phyloP scores from a whole-genome alignment of 108 stramenopile genomes.

The Mayamaea pseudoterrestris region DNA sequence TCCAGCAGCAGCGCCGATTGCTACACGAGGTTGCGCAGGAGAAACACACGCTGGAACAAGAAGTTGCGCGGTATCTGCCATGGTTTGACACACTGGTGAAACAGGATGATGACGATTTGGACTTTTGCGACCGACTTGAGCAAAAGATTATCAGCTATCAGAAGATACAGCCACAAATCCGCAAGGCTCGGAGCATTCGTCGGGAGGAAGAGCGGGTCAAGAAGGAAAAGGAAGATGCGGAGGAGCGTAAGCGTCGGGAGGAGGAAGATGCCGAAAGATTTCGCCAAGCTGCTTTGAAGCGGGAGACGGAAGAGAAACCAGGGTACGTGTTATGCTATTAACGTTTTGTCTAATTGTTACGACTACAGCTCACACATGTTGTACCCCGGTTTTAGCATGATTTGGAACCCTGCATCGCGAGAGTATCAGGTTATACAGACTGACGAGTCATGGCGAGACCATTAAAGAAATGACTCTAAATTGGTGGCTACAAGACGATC shows the following conservation, averaged over 20 bases:
- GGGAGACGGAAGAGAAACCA: conserved; percentile 56
- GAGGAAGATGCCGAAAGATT: conserved; percentile 34
- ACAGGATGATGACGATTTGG: conserved; percentile 62
- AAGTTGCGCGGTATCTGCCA: conserved; percentile 44
- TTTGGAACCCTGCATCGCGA: conserved; percentile 66
- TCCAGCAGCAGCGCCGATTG: conserved; percentile 23
- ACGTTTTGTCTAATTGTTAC: too few species aligned
- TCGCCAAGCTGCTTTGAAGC: conserved; percentile 44
- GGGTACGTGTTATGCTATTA: too few species aligned
- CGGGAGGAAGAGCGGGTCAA: conserved; percentile 25
- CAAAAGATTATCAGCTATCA: conserved; percentile 27
- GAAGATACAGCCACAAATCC: conserved; percentile 39
- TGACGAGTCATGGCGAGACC: conserved; percentile 82
- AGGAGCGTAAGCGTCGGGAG: conserved; percentile 34
- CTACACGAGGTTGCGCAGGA: conserved; percentile 51
- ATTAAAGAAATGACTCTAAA: background rate
- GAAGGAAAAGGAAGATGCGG: conserved; percentile 20
- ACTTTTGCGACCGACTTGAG: conserved; percentile 38
- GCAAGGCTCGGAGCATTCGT: conserved; percentile 30
- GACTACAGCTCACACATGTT: too few species aligned
- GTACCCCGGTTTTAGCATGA: too few species aligned
- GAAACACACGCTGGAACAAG: conserved; percentile 36
- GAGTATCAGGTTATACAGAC: conserved; percentile 75
- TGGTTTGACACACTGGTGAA: conserved; percentile 57
- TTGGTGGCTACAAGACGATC: too few species aligned